phyloP scores from a whole-genome alignment of 108 stramenopile genomes.

The Fistulifera pelliculosa region DNA sequence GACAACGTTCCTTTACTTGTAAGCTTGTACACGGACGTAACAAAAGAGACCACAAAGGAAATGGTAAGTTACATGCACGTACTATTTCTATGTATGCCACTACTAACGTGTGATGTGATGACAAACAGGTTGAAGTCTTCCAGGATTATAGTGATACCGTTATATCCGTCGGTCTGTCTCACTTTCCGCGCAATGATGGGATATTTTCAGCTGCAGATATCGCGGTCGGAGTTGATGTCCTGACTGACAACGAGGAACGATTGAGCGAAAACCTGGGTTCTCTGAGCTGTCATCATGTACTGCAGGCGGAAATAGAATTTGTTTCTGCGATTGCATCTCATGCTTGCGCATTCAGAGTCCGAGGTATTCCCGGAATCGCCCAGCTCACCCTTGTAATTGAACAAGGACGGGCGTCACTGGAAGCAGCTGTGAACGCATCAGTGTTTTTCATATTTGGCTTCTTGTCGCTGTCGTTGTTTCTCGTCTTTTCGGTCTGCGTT shows the following conservation, averaged over 20 bases:
- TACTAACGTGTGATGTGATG: not conserved
- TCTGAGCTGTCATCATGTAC: no score
- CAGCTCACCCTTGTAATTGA: conserved; percentile 66
- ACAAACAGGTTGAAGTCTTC: conserved; percentile 61
- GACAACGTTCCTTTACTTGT: conserved; percentile 97
- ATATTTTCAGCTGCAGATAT: conserved; percentile 74
- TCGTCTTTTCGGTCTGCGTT: conserved; percentile 56
- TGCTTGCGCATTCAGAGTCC: conserved; percentile 60
- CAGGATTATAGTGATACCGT: conserved; percentile 82
- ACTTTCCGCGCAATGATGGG: conserved; percentile 58
- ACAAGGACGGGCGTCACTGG: conserved; percentile 61
- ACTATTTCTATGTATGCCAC: no score
- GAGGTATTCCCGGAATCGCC: conserved; percentile 39
- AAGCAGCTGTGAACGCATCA: conserved; percentile 44
- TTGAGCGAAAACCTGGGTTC: conserved; percentile 1
- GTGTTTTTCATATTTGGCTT: conserved; percentile 44
- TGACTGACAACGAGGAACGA: conserved; percentile 29
- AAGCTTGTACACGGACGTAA: conserved; percentile 92
- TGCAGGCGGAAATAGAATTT: conserved; percentile 49
- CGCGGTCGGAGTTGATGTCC: conserved; percentile 69
- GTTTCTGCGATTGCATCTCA: conserved; percentile 64
- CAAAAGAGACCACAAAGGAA: conserved; percentile 77
- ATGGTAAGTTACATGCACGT: conserved; percentile 55
- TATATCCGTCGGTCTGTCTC: conserved; percentile 62
- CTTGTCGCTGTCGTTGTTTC: conserved; percentile 50